phyloP scores from a whole-genome alignment of 768 basidiomycete species.

The Mycena sanguinolenta region DNA sequence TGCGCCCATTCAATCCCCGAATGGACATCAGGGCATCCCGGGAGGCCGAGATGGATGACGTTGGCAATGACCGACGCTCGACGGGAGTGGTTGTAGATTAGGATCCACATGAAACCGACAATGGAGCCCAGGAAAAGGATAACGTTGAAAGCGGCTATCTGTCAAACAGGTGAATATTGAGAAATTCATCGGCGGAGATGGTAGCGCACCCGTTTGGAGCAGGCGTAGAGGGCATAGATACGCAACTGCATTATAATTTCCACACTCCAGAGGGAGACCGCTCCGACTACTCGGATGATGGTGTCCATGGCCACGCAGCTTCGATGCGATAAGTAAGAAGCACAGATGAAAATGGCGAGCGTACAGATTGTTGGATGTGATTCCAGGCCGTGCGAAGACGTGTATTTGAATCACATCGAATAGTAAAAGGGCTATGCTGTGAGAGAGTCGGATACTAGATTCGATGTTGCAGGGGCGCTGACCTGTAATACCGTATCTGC shows the following conservation, averaged over 20 bases:
- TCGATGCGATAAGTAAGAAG: neutral
- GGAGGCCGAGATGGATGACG: slow-evolving; percentile 52
- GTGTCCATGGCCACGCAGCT: slow-evolving; percentile 64
- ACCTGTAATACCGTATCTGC: slow-evolving; percentile 61
- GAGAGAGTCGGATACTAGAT: neutral
- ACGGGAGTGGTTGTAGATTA: slow-evolving; percentile 52
- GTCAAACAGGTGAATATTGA: neutral
- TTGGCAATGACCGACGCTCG: slow-evolving; percentile 52
- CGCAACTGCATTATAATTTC: slow-evolving; percentile 65
- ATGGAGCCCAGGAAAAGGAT: slow-evolving; percentile 57
- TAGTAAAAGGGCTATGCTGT: slow-evolving; percentile 55
- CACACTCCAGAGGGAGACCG: slow-evolving; percentile 61
- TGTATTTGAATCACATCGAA: slow-evolving; percentile 65
- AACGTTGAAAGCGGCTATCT: slow-evolving; percentile 56
- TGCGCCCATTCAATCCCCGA: slow-evolving; percentile 58
- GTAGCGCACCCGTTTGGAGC: slow-evolving; percentile 52
- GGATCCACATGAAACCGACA: slow-evolving; percentile 55
- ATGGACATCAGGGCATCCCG: slow-evolving; percentile 58
- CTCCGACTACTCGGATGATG: slow-evolving; percentile 58
- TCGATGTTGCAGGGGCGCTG: neutral
- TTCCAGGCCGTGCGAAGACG: slow-evolving; percentile 54
- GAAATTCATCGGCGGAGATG: neutral
- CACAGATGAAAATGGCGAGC: slow-evolving; percentile 26
- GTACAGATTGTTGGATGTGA: slow-evolving; percentile 53
- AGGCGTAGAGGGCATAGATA: slow-evolving; percentile 57